Evolutionary conservation across 805 yeast genomes (phyloP).

Genomic region (Debaryomyces castellii): DNA sequence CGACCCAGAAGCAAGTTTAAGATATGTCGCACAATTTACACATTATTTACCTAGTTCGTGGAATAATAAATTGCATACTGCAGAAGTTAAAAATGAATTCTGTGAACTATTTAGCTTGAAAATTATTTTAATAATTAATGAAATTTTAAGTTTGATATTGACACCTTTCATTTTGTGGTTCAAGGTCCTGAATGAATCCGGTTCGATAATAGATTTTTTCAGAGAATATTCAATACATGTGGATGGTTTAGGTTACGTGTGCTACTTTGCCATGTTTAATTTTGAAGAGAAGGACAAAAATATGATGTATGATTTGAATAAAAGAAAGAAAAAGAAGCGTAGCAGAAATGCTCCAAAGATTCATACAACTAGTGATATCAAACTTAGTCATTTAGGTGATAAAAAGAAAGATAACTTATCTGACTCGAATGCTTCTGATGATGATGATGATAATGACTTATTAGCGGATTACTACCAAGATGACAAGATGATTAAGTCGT

Average conservation of each 20-base stretch:
- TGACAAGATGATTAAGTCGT: constrained; percentile 90
- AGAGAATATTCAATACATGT: constrained; percentile 87
- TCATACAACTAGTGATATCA: constrained; percentile 11
- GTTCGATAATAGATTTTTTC: constrained; percentile 83
- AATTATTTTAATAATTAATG: constrained; percentile 68
- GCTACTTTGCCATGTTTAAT: constrained; percentile 91
- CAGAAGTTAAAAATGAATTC: constrained; percentile 79
- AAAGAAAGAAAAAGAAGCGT: constrained; percentile 12
- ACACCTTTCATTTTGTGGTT: constrained; percentile 92
- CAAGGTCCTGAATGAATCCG: constrained; percentile 70
- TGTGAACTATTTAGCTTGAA: constrained; percentile 75
- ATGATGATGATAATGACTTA: constrained; percentile 13
- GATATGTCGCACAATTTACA: constrained; percentile 79
- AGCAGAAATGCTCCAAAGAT: constrained; percentile 8
- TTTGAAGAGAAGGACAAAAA: constrained; percentile 58
- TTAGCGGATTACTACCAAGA: constrained; percentile 51
- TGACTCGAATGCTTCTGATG: constrained; percentile 7
- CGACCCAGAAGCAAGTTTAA: constrained; percentile 87
- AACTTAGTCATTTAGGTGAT: constrained; percentile 13
- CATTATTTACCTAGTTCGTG: constrained; percentile 88
- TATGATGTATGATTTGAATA: constrained; percentile 36
- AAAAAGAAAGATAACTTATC: constrained; percentile 10
- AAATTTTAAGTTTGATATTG: constrained; percentile 74
- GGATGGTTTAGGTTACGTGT: constrained; percentile 93
- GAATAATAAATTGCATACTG: constrained; percentile 84